Base-by-base conservation (phyloP, 257 asterid species). In the Fraxinus pennsylvanica region DNA sequence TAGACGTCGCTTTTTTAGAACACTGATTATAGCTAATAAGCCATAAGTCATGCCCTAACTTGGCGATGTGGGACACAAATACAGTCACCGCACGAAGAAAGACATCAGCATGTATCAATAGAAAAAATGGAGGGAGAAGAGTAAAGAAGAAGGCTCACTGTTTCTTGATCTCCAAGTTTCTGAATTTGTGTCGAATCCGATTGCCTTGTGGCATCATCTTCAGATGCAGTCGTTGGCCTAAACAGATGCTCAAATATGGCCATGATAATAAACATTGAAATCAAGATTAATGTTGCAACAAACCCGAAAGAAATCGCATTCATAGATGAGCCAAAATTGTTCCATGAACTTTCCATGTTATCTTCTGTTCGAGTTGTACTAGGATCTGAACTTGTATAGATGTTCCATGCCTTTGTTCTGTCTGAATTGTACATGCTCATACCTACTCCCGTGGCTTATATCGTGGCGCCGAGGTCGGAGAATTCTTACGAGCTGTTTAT, bases 301-400 rank as follows among this genome's bases (percentile, higher is more conserved):
- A 94, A 91, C 10, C 98, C 98, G 67, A 92, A 94, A 27, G 90
- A 91, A 84, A 94, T 82, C 75, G 97, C 97, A 65, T 88, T 87
- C 94, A 92, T 91, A 22, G 98, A 94, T 67, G 96, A 78, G 4
- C 93, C 97, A 6, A 86, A 86, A 78, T 88, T 88, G 70, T 85
- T 89, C 96, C 91, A 88, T 61, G 88, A 85, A 68, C 89, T 88
- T 27, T 83, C 89, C 71, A 68, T 78, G 70, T 69, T 81, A 9
- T 63, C 81, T 57, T 81, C 86, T 30, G 90, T 74, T 82, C 85
- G 85, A 35, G 93, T 81, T 17, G 88, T 85, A 72, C 86, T 87
- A 10, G 87, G 85, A 71, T 76, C 88, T 79, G 87, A 72, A 72
- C 84, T 85, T 74, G 83, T 74, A 25, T 86, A 80, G 2, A 86